Conservation (phyloP, 2,329 filamentous ascomycete species). For the Drechslerella dactyloides region DNA sequence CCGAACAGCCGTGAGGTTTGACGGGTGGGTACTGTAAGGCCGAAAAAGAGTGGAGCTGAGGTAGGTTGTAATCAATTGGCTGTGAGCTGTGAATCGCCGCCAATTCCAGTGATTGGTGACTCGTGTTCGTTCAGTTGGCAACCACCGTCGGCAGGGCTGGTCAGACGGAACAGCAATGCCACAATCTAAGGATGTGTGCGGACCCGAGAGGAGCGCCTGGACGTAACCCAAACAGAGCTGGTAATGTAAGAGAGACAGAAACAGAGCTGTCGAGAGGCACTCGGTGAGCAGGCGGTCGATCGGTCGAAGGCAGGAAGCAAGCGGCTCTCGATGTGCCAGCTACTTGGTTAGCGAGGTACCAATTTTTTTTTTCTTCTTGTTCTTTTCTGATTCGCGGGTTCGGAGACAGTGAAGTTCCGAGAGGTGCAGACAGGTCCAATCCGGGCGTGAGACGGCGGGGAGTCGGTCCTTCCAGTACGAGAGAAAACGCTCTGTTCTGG, state of each 20-base stretch:
- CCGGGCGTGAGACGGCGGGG: background rate
- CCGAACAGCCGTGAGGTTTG: background rate
- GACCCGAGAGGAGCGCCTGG: background rate
- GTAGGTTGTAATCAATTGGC: constrained; percentile 32
- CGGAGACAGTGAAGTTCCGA: constrained; percentile 11
- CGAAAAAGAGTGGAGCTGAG: background rate
- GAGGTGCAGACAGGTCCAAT: background rate
- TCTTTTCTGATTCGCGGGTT: background rate
- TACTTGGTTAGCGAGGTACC: constrained; percentile 4
- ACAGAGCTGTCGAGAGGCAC: background rate
- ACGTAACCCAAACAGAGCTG: background rate
- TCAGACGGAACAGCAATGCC: constrained; percentile 30
- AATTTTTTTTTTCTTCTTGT: constrained; percentile 1
- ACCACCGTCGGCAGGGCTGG: constrained; percentile 14
- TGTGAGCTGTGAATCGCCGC: background rate
- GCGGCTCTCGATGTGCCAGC: background rate
- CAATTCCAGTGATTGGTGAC: constrained; percentile 31
- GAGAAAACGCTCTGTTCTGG: background rate
- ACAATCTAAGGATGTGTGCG: constrained; percentile 26
- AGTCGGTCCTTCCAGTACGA: background rate
- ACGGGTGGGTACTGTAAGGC: background rate
- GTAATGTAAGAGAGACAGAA: background rate
- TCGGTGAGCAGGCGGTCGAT: background rate
- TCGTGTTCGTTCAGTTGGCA: constrained; percentile 23
- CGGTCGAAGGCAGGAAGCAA: background rate